Evolutionary conservation across 1,139 yeast genomes (phyloP), one percentile per base, ranked within the genome.

Genomic region (Fermentozyma sake): DNA sequence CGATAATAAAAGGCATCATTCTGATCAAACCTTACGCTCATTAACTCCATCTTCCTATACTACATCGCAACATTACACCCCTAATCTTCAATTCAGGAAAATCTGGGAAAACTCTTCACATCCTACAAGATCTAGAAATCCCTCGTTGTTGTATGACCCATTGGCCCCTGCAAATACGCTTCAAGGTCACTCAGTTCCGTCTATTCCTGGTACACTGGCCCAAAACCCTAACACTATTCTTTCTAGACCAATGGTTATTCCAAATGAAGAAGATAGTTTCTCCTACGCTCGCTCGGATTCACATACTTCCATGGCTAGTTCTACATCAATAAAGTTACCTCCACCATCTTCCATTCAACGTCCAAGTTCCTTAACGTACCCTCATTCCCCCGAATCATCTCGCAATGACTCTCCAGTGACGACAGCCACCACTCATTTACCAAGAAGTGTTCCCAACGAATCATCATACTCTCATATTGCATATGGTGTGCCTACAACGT

Each of bases 1-100:
- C n/a, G n/a, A n/a, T n/a, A n/a, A n/a, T n/a, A n/a, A n/a, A n/a
- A n/a, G n/a, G n/a, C n/a, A n/a, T n/a, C n/a, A n/a, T n/a, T n/a
- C n/a, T n/a, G n/a, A n/a, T n/a, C n/a, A n/a, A n/a, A n/a, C n/a
- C n/a, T n/a, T n/a, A n/a, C n/a, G n/a, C n/a, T n/a, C n/a, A n/a
- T n/a, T n/a, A n/a, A n/a, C n/a, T n/a, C n/a, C n/a, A n/a, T n/a
- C n/a, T n/a, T n/a, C n/a, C n/a, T n/a, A n/a, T n/a, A n/a, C n/a
- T n/a, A n/a, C n/a, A n/a, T 11, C 24, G 16, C 55, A 49, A 29
- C 54, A 50, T 24, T 52, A 53, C 28, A 42, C 55, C 9, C 58
- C 65, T 3, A 44, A 41, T 28, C 44, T 61, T 14, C 65, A 61
- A 34, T 64, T 64, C 39, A 42, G 69, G 26, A 61, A 63, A 37